Evolutionary conservation across 1,139 yeast species (phyloP).

Genomic region (Spathaspora sp.): DNA sequence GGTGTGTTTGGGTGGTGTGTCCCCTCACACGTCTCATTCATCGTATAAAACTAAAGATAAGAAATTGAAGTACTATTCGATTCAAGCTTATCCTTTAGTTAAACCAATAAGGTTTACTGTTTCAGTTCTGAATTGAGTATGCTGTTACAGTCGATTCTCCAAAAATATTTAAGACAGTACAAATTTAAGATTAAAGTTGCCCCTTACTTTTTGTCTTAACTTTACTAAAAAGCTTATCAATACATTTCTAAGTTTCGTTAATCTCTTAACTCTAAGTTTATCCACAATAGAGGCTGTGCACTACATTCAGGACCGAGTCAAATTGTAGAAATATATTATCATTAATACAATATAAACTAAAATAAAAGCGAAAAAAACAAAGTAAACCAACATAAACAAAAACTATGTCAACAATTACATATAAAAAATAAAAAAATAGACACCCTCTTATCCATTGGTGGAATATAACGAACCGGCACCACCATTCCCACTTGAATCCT

Average conservation of each 20-base stretch:
- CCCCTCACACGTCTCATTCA: too few relatives aligned
- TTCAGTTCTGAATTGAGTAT: too few relatives aligned
- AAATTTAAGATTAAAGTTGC: neutral
- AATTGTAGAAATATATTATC: neutral
- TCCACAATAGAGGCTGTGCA: neutral
- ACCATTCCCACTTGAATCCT: neutral
- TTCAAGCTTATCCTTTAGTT: too few relatives aligned
- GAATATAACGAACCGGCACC: neutral
- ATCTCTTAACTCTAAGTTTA: neutral
- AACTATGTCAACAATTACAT: neutral
- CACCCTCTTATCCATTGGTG: neutral
- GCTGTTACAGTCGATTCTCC: neutral
- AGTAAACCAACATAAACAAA: neutral
- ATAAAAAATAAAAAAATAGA: neutral
- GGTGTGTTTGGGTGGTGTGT: too few relatives aligned
- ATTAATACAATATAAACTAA: neutral
- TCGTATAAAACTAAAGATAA: too few relatives aligned
- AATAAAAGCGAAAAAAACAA: neutral
- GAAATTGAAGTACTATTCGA: too few relatives aligned
- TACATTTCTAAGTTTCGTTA: neutral
- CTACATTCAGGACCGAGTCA: neutral
- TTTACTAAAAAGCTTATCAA: neutral
- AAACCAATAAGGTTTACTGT: too few relatives aligned
- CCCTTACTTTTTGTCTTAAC: constrained; percentile 1
- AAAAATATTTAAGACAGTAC: neutral